Percentiles rank a stretch among this genome's conserved stretches.
Evolutionary conservation across 2,329 filamentous ascomycete genomes (phyloP).

Genomic region (Cladosporium sp.): DNA sequence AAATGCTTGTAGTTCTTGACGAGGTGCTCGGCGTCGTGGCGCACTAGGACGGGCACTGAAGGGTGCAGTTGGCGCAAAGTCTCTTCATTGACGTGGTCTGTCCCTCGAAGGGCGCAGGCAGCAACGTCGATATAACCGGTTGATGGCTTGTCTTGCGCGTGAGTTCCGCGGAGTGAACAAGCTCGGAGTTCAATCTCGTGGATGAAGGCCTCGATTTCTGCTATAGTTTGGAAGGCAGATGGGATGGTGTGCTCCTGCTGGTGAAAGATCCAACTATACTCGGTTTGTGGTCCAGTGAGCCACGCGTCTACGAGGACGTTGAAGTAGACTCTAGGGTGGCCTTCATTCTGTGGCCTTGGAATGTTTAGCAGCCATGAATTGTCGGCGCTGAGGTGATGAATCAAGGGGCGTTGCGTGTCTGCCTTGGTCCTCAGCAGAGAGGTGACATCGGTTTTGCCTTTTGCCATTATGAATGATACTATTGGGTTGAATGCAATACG

Average conservation of each 20-base stretch:
- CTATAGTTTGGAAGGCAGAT: conserved; percentile 57
- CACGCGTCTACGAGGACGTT: conserved; percentile 69
- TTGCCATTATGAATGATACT: neutral
- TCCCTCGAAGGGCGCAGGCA: conserved; percentile 66
- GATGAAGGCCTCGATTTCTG: conserved; percentile 57
- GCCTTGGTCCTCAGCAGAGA: conserved; percentile 40
- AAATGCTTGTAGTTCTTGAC: conserved; percentile 64
- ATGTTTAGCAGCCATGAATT: conserved; percentile 69
- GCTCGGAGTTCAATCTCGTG: conserved; percentile 51
- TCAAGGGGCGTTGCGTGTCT: conserved; percentile 52
- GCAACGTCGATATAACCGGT: conserved; percentile 58
- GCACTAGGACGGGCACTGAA: conserved; percentile 61
- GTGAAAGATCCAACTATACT: conserved; percentile 66
- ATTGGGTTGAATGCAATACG: neutral
- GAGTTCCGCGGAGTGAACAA: conserved; percentile 29
- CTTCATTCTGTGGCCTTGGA: conserved; percentile 59
- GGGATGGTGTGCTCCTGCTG: conserved; percentile 64
- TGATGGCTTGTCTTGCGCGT: conserved; percentile 8
- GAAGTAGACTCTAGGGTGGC: conserved; percentile 55
- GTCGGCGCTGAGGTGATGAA: conserved; percentile 68
- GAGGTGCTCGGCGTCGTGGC: conserved; percentile 57
- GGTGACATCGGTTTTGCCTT: neutral
- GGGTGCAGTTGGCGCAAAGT: conserved; percentile 59
- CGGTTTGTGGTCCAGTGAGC: conserved; percentile 63
- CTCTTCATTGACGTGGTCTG: conserved; percentile 66